Evolutionary conservation across 805 yeast species (phyloP).

Genomic region (Metahyphopichia silvanorum): DNA sequence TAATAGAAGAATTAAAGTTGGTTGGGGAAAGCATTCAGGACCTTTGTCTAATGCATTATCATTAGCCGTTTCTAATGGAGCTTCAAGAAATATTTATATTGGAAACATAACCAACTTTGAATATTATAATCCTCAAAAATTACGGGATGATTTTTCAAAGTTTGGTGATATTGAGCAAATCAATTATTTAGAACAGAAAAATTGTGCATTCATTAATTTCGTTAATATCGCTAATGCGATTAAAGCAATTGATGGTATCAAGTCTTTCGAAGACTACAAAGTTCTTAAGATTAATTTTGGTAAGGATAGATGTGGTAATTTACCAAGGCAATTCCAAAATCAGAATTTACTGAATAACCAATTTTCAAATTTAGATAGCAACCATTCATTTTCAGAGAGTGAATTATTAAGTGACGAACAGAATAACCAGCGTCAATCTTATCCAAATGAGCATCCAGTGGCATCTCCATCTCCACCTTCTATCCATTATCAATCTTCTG

Average conservation of each 20-base stretch:
- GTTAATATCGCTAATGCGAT: constrained; percentile 90
- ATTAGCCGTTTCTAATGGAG: constrained; percentile 89
- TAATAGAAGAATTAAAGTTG: constrained; percentile 82
- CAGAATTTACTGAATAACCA: constrained; percentile 8
- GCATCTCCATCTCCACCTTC: no score
- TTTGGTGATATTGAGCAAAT: constrained; percentile 96
- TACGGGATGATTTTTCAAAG: constrained; percentile 69
- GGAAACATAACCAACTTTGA: constrained; percentile 60
- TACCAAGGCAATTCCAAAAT: constrained; percentile 71
- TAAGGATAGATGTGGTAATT: constrained; percentile 92
- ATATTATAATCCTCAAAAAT: constrained; percentile 52
- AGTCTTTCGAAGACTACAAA: constrained; percentile 61
- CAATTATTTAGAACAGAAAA: constrained; percentile 76
- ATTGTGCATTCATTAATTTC: constrained; percentile 89
- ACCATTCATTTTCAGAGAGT: constrained; percentile 18
- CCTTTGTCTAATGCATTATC: constrained; percentile 84
- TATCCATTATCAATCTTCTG: no score
- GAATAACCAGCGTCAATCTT: constrained; percentile 4
- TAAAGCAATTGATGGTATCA: constrained; percentile 87
- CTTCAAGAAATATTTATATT: constrained; percentile 87
- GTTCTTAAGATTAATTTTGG: constrained; percentile 85
- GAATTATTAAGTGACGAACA: constrained; percentile 18
- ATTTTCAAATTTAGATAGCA: constrained; percentile 9
- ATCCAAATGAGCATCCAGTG: background rate
- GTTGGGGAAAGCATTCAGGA: constrained; percentile 98